phyloP scores from a whole-genome alignment of 2,329 filamentous ascomycete genomes.

The Talaromyces sp. region DNA sequence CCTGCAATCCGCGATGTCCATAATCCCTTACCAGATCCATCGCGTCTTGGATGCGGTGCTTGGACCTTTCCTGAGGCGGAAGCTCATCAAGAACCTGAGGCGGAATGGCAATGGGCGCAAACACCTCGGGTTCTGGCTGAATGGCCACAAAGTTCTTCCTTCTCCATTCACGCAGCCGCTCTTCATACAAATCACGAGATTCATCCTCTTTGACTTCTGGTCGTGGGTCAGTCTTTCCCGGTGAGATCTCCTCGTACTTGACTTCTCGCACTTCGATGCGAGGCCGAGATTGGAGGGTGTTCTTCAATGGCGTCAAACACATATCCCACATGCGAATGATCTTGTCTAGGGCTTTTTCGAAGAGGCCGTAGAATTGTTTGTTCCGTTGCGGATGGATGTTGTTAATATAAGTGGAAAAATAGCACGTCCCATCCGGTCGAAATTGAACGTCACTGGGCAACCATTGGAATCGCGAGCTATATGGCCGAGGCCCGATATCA shows the following conservation, averaged over 20 bases:
- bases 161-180: slow-evolving; percentile 20
- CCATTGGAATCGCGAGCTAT: slow-evolving; percentile 40
- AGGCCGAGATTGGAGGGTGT: slow-evolving; percentile 25
- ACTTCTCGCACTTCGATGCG: slow-evolving; percentile 26
- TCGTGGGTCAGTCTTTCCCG: slow-evolving; percentile 11
- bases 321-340: slow-evolving; percentile 21
- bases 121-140: slow-evolving; percentile 23
- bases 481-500: slow-evolving; percentile 24
- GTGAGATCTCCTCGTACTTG: slow-evolving; percentile 18
- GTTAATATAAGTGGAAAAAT: slow-evolving; percentile 40
- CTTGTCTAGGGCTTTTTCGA: slow-evolving; percentile 31
- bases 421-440: slow-evolving; percentile 19
- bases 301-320: slow-evolving; percentile 25
- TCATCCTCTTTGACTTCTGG: slow-evolving; percentile 14
- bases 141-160: slow-evolving; percentile 16
- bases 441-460: slow-evolving; percentile 38
- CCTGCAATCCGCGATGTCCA: slow-evolving; percentile 45
- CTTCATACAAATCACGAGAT: slow-evolving; percentile 17
- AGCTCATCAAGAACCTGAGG: slow-evolving; percentile 21
- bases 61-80: slow-evolving; percentile 18
- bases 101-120: slow-evolving; percentile 27
- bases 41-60: slow-evolving; percentile 21
- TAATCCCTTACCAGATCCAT: slow-evolving; percentile 33
- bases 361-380: slow-evolving; percentile 28
- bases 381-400: slow-evolving; percentile 38